Evolutionary conservation across 2,329 filamentous ascomycete genomes (phyloP).

Genomic region (Stylonectria norvegica): DNA sequence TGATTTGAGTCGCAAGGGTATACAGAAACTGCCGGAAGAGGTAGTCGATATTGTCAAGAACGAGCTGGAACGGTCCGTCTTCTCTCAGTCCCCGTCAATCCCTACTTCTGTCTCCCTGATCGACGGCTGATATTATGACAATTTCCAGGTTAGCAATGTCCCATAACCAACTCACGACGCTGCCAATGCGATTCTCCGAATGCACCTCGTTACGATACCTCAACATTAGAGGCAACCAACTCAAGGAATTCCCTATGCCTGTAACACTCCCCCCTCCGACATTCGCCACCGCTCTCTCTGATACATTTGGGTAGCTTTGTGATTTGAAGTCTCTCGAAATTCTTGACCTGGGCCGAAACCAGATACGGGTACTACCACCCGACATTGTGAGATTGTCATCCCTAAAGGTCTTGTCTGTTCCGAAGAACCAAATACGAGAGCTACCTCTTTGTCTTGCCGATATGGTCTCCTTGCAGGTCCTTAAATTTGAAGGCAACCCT

Average conservation of each 20-base stretch:
- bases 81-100: slow-evolving; percentile 2
- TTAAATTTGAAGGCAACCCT: slow-evolving; percentile 88
- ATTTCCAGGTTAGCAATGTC: slow-evolving; percentile 66
- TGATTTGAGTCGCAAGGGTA: slow-evolving; percentile 72
- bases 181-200: slow-evolving; percentile 69
- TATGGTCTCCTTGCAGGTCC: slow-evolving; percentile 82
- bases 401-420: slow-evolving; percentile 83
- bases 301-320: slow-evolving; percentile 61
- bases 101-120: too few species aligned
- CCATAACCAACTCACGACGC: slow-evolving; percentile 71
- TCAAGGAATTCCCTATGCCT: slow-evolving; percentile 59
- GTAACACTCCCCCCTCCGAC: slow-evolving; percentile 36
- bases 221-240: slow-evolving; percentile 73
- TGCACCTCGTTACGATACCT: slow-evolving; percentile 76
- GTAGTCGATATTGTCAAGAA: slow-evolving; percentile 72
- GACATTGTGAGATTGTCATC: slow-evolving; percentile 79
- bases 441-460: slow-evolving; percentile 81
- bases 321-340: slow-evolving; percentile 86
- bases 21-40: slow-evolving; percentile 67
- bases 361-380: slow-evolving; percentile 70
- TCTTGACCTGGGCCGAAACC: slow-evolving; percentile 86
- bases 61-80: slow-evolving; percentile 64
- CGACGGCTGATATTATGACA: slow-evolving; percentile 14
- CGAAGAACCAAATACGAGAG: slow-evolving; percentile 81
- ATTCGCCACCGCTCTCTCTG: slow-evolving; percentile 18